phyloP scores from a whole-genome alignment of 495 filamentous ascomycete genomes.

The Collariella sp. region DNA sequence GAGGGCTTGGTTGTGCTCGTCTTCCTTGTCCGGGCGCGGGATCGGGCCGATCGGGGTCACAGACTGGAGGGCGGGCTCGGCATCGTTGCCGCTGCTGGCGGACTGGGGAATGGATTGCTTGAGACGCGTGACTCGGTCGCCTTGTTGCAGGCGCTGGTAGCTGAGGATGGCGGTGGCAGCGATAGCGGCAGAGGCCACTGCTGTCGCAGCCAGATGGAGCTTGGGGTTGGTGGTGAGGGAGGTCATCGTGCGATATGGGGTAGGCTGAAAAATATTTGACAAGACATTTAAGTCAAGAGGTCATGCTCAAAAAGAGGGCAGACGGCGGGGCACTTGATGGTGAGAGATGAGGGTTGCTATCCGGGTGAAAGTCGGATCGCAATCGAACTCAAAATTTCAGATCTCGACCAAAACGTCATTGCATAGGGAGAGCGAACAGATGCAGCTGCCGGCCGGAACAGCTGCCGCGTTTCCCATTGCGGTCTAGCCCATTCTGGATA shows the following conservation, averaged over 20 bases:
- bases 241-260: slow-evolving; percentile 22
- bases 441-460: neutral
- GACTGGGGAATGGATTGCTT: slow-evolving; percentile 65
- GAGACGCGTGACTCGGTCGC: slow-evolving; percentile 54
- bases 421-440: neutral
- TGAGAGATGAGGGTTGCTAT: neutral
- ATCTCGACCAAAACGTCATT: slow-evolving; percentile 6
- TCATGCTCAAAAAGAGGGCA: neutral
- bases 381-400: neutral
- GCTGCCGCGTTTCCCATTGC: too few relatives aligned
- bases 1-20: slow-evolving; percentile 64
- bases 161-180: slow-evolving; percentile 65
- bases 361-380: neutral
- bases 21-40: slow-evolving; percentile 54
- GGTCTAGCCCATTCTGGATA: too few relatives aligned
- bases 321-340: neutral
- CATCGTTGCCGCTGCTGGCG: slow-evolving; percentile 26
- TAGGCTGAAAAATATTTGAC: too few relatives aligned
- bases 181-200: slow-evolving; percentile 63
- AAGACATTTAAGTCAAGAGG: too few relatives aligned
- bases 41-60: slow-evolving; percentile 59
- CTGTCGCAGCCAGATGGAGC: slow-evolving; percentile 64
- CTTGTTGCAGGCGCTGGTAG: slow-evolving; percentile 56
- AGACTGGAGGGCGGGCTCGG: slow-evolving; percentile 25
- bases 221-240: slow-evolving; percentile 33